Conservation (phyloP, 78 protist species). For the Tieghemostelium lacteum region DNA sequence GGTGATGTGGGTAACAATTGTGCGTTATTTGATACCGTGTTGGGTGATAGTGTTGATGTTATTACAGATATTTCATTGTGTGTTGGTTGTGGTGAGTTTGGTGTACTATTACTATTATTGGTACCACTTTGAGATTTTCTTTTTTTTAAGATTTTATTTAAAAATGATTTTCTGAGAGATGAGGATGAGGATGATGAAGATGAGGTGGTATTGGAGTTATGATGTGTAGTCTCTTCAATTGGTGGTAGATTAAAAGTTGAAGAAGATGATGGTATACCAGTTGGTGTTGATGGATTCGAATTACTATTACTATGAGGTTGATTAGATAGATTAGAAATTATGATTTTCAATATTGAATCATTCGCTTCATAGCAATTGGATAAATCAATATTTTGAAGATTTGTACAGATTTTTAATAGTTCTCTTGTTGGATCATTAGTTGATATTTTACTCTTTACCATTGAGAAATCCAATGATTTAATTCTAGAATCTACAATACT, state of each 20-base stretch:
- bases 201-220: background rate
- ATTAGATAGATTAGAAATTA: background rate
- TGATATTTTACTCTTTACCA: constrained; percentile 15
- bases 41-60: background rate
- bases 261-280: background rate
- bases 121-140: background rate
- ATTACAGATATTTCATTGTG: too few relatives aligned
- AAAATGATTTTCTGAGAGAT: background rate
- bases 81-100: too few relatives aligned
- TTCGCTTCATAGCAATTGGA: constrained; percentile 49
- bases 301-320: background rate
- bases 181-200: background rate
- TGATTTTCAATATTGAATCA: constrained; percentile 30
- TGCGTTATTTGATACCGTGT: background rate
- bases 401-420: background rate
- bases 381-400: constrained; percentile 32
- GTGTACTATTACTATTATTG: background rate
- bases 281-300: background rate
- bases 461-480: constrained; percentile 42
- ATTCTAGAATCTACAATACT: constrained; percentile 7
- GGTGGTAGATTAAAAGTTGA: background rate
- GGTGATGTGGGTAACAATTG: background rate
- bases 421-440: constrained; percentile 48
- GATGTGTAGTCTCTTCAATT: background rate
- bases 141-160: too few relatives aligned